These are phyloP conservation scores for Oryza meyeriana DNA, from an alignment of 176 grass and related monocot genomes.

Conservation along the genomic window DNA sequence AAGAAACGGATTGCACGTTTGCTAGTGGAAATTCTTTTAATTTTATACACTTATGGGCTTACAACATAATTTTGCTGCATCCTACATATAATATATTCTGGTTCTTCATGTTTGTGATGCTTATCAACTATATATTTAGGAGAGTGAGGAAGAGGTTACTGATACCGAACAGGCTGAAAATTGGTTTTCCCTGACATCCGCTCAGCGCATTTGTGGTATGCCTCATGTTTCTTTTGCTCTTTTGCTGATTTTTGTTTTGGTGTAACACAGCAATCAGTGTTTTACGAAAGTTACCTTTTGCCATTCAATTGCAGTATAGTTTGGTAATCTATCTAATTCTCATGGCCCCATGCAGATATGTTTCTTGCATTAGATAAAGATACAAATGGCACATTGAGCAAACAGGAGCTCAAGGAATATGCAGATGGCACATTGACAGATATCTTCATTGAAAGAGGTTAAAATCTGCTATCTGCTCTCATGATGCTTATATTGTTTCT, in stretches of 20 bases:
- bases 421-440: constrained; percentile 96
- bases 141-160: constrained; percentile 94
- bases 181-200: constrained; percentile 99
- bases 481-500: not conserved
- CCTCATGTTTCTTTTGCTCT: constrained; percentile 1
- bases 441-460: constrained; percentile 98
- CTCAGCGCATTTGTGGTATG: constrained; percentile 96
- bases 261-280: not conserved
- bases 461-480: not conserved
- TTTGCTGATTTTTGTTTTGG: constrained; percentile 9
- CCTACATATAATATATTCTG: not conserved
- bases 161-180: constrained; percentile 98
- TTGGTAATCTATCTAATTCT: constrained; percentile 16
- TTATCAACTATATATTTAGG: constrained; percentile 51
- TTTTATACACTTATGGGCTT: not conserved
- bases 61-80: not conserved
- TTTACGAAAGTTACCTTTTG: not conserved
- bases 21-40: not conserved
- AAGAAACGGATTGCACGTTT: not conserved
- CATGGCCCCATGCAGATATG: constrained; percentile 68
- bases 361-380: constrained; percentile 98
- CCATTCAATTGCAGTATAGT: not conserved
- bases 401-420: constrained; percentile 99
- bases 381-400: constrained; percentile 88
- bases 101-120: not conserved